Base-by-base conservation (phyloP, 352 stramenopile species). In the Phytopythium helicoides region DNA sequence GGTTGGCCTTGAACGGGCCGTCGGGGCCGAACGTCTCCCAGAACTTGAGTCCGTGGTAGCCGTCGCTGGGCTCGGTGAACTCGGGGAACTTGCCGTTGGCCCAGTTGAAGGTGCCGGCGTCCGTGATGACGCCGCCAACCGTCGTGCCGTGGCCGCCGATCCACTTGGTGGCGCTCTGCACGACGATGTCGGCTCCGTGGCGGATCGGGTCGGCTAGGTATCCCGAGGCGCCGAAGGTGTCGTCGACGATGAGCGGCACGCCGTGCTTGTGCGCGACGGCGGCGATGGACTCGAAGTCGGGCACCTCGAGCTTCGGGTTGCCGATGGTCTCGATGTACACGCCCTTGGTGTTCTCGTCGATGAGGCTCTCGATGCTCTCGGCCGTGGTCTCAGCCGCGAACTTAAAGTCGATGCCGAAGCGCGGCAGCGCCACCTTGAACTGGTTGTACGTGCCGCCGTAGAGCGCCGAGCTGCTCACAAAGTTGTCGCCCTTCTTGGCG, bases 371-470 rank as follows among this genome's bases (percentile, higher is more conserved):
- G 37, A 42, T 19, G 11, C 16, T 23, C 37, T 19, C 37, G 37
- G 37, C 37, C 37, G 37, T 42, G 12, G 37, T 42, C 37, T 42
- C 37, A n/a, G 37, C 37, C 37, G 37, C 37, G 37, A 42, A 42
- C 37, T 42, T 42, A n/a, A 42, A 42, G 11, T 42, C 37, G 37
- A 42, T 42, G 37, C 37, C 37, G 37, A 42, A 42, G 37, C 37
- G 37, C 37, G 37, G 37, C 37, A 42, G 37, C 37, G 37, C 37
- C 37, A 42, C 37, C 37, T 42, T 42, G 37, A 42, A 42, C 37
- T 42, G 37, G 37, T 42, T 42, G 37, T 42, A 42, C 37, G 37
- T 42, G 37, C 37, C 37, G 37, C 37, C 37, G 37, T 42, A 42
- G 37, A 42, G 37, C 37, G 37, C 37, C 37, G 37, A 42, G 37